Evolutionary conservation across 441 rosid genomes (phyloP), one percentile per base, ranked within the genome.

Genomic region (Codiaeum variegatum): DNA sequence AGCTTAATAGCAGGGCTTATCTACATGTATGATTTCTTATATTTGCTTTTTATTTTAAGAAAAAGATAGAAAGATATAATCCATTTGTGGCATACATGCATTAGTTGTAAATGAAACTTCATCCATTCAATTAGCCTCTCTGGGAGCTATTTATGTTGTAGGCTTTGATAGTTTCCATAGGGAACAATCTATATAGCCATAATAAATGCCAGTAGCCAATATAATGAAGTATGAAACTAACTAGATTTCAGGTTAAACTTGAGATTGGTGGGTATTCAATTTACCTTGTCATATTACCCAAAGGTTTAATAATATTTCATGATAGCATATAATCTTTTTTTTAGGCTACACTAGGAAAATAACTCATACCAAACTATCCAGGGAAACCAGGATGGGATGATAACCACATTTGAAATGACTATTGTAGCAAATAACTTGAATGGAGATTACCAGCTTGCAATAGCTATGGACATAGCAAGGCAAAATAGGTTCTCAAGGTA

Each of bases 381-480:
- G 91, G 88, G 78, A 82, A 38, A 51, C 96, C 90, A 0, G 93
- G 82, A 70, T 88, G 96, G 93, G 84, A 88, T 67, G 88, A 88
- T 72, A 87, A 88, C 90, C 73, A 86, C 90, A 42, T 90, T 88
- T 77, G 85, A 84, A 68, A 85, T 88, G 91, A 71, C 62, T 44
- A 83, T 90, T 56, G 77, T 80, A 68, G 87, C 80, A 61, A 90
- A 90, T 75, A 78, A 87, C 73, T 84, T 88, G 81, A 90, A 86
- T 49, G 96, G 96, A 70, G 96, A 90, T 84, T 87, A 83, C 82
- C 96, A 90, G 78, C 88, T 88, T 12, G 88, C 88, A 42, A 88
- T 59, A 93, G 92, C 65, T 87, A 86, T 69, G 91, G 88, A 71
- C 83, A 75, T 61, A 73, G 72, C 18, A 81, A 77, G 67, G 93